These are phyloP conservation scores for Poteriospumella lacustris DNA, from an alignment of 108 stramenopile species.

Conservation along the genomic window DNA sequence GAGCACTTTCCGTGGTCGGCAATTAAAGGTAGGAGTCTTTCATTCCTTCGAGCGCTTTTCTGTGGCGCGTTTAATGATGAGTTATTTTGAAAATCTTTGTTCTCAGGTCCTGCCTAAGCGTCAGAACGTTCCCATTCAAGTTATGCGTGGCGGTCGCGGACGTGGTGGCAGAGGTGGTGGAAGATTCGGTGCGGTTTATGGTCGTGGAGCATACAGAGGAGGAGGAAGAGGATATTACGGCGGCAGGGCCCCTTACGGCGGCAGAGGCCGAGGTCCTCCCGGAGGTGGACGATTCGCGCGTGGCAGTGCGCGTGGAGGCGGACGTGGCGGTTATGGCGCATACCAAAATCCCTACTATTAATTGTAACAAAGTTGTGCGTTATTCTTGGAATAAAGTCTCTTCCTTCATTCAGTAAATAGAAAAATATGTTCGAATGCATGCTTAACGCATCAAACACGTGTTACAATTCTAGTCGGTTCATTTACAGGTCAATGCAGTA, in stretches of 20 bases:
- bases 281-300: too few relatives aligned
- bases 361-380: too few relatives aligned
- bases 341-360: constrained; percentile 27
- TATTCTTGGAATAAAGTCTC: too few relatives aligned
- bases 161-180: neutral
- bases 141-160: neutral
- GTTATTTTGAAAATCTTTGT: neutral
- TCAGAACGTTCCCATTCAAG: constrained; percentile 10
- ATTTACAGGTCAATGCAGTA: too few relatives aligned
- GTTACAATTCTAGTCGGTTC: too few relatives aligned
- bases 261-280: neutral
- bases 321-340: too few relatives aligned
- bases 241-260: neutral
- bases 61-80: neutral
- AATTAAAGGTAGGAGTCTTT: constrained; percentile 67
- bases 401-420: too few relatives aligned
- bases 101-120: constrained; percentile 23
- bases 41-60: neutral
- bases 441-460: too few relatives aligned
- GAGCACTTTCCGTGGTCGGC: constrained; percentile 80
- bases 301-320: too few relatives aligned
- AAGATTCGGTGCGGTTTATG: neutral
- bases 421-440: too few relatives aligned
- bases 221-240: constrained; percentile 22
- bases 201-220: neutral